Conservation (phyloP, 148 eudicot genomes). For the Rhododendron ferrugineum region DNA sequence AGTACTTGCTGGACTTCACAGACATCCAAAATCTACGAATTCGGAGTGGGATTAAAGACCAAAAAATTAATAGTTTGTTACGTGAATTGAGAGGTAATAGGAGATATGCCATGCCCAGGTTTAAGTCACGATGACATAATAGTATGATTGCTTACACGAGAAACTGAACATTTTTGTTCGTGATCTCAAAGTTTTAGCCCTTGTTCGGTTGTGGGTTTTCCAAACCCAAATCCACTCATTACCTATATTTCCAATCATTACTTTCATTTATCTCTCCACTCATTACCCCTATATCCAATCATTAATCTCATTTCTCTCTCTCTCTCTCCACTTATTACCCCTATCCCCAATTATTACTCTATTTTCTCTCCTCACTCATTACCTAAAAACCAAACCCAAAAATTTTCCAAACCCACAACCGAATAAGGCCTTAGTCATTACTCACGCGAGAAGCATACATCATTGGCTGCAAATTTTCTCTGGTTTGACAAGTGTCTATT, state of each 20-base stretch:
- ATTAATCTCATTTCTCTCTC: too few relatives aligned
- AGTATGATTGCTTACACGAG: not conserved
- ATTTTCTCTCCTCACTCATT: too few relatives aligned
- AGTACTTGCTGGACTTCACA: not conserved
- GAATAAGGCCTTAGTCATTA: too few relatives aligned
- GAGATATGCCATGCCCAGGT: not conserved
- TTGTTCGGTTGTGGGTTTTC: too few relatives aligned
- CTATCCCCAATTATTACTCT: too few relatives aligned
- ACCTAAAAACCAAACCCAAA: too few relatives aligned
- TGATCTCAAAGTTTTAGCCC: not conserved
- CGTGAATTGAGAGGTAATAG: not conserved
- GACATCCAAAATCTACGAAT: not conserved
- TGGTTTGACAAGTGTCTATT: not conserved
- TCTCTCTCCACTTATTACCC: too few relatives aligned
- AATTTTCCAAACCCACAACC: too few relatives aligned
- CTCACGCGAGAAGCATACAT: not conserved
- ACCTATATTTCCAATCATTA: too few relatives aligned
- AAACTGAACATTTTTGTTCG: not conserved
- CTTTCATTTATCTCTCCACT: too few relatives aligned
- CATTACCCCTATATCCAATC: too few relatives aligned
- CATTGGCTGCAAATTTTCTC: not conserved
- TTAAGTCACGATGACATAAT: not conserved
- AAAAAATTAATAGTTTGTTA: not conserved
- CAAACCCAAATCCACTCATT: too few relatives aligned
- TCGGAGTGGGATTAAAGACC: not conserved